Conservation (phyloP, 2,329 filamentous ascomycete species). For the Colletotrichum liriopes region DNA sequence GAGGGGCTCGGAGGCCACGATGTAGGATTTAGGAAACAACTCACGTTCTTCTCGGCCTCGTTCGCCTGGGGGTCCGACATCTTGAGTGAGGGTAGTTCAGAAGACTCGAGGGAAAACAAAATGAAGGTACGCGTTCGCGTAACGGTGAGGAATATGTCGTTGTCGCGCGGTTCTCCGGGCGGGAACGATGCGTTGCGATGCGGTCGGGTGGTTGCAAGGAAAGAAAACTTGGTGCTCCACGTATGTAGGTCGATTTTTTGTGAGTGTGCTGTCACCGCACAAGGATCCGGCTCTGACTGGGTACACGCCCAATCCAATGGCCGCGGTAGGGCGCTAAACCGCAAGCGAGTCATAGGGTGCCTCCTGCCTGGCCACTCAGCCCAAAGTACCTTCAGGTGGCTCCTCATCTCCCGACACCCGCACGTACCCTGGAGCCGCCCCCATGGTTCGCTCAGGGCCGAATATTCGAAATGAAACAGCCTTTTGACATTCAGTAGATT, state of each 20-base stretch:
- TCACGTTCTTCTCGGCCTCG: conserved; percentile 97
- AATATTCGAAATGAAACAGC: conserved; percentile 4
- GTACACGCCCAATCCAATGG: conserved; percentile 24
- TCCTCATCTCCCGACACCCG: not conserved
- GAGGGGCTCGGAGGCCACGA: conserved; percentile 37
- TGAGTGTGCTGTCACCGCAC: conserved; percentile 36
- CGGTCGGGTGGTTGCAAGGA: conserved; percentile 33
- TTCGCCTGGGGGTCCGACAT: conserved; percentile 91
- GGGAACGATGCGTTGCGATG: conserved; percentile 42
- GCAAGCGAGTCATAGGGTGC: conserved; percentile 39
- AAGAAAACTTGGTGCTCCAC: conserved; percentile 42
- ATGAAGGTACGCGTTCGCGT: conserved; percentile 41
- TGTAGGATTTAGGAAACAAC: conserved; percentile 48
- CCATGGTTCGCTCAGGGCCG: conserved; percentile 11
- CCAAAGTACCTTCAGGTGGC: not conserved
- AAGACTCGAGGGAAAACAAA: conserved; percentile 33
- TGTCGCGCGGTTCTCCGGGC: conserved; percentile 39
- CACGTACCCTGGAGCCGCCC: conserved; percentile 24
- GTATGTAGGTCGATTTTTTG: conserved; percentile 39
- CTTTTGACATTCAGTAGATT: not conserved
- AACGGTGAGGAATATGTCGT: conserved; percentile 37
- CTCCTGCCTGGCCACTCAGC: conserved; percentile 22
- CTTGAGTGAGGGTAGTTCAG: conserved; percentile 61
- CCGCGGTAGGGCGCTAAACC: conserved; percentile 40
- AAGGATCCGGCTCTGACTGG: conserved; percentile 37